phyloP scores from a whole-genome alignment of 306 rosid genomes.

The Urtica urens region DNA sequence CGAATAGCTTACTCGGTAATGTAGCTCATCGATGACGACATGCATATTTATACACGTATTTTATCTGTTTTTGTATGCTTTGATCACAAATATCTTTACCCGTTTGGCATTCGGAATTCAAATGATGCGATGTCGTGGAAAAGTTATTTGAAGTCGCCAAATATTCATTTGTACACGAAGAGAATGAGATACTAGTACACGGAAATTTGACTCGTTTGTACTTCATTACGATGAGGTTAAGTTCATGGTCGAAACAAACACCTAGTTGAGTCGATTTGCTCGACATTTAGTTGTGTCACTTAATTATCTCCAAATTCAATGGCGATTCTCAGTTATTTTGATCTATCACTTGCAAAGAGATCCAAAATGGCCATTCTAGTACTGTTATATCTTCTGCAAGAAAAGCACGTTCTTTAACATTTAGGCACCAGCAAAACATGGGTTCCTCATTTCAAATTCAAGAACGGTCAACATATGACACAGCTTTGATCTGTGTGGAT shows the following conservation, averaged over 20 bases:
- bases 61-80: constrained; percentile 7
- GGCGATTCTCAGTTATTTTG: too few species aligned
- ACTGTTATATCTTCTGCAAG: too few species aligned
- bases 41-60: neutral
- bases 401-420: too few species aligned
- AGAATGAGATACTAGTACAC: too few species aligned
- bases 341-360: too few species aligned
- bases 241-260: too few species aligned
- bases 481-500: constrained; percentile 25
- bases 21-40: constrained; percentile 38
- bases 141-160: neutral
- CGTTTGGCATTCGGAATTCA: neutral
- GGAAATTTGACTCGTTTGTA: too few species aligned
- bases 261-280: too few species aligned
- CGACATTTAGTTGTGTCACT: too few species aligned
- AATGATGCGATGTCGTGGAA: neutral
- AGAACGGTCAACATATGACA: constrained; percentile 27
- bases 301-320: too few species aligned
- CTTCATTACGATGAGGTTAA: too few species aligned
- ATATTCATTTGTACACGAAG: neutral
- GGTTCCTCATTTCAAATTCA: constrained; percentile 53
- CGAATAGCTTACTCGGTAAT: constrained; percentile 77
- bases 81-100: neutral
- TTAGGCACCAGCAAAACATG: constrained; percentile 23
- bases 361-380: too few species aligned